Percentiles rank a stretch among this genome's conserved stretches.
Conservation (phyloP, 2,329 filamentous ascomycete genomes). For the Helicocarpus griseus region DNA sequence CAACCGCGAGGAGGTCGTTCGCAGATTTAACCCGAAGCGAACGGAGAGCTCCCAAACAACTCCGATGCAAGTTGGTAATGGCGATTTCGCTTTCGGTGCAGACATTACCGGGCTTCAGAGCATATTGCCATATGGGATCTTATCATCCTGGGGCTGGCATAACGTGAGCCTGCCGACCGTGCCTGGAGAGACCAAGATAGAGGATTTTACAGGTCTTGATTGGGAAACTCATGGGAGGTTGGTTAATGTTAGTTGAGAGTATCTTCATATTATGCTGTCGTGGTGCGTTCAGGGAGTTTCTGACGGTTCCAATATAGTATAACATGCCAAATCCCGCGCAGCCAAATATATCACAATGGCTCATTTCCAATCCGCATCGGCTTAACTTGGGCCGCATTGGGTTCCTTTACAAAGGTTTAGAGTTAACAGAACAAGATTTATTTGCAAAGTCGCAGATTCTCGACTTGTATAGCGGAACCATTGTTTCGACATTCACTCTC, state of each 20-base stretch:
- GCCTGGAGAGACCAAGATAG: slow-evolving; percentile 20
- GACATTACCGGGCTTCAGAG: slow-evolving; percentile 40
- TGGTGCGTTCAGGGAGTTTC: no score
- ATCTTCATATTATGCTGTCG: neutral
- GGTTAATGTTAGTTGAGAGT: slow-evolving; percentile 21
- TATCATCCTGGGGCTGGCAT: slow-evolving; percentile 40
- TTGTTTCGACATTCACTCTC: slow-evolving; percentile 37
- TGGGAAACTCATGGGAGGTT: slow-evolving; percentile 38
- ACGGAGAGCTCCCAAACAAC: slow-evolving; percentile 42
- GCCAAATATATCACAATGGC: slow-evolving; percentile 41
- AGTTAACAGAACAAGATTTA: slow-evolving; percentile 35
- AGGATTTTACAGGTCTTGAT: slow-evolving; percentile 33
- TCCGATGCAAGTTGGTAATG: slow-evolving; percentile 43
- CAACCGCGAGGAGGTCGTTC: slow-evolving; percentile 7
- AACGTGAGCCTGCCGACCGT: slow-evolving; percentile 35
- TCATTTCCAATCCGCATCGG: slow-evolving; percentile 45
- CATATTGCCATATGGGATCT: slow-evolving; percentile 32
- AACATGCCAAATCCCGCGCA: slow-evolving; percentile 33
- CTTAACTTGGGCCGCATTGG: slow-evolving; percentile 43
- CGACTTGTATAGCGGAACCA: slow-evolving; percentile 40
- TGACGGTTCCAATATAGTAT: slow-evolving; percentile 22
- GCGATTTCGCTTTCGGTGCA: slow-evolving; percentile 39
- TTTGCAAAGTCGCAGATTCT: slow-evolving; percentile 33
- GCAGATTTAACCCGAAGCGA: slow-evolving; percentile 38
- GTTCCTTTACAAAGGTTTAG: slow-evolving; percentile 32